A percentile compares a stretch with the other conserved stretches of the same genome.
Evolutionary conservation across 257 asterid genomes (phyloP).

Genomic region (Primulina tabacum): DNA sequence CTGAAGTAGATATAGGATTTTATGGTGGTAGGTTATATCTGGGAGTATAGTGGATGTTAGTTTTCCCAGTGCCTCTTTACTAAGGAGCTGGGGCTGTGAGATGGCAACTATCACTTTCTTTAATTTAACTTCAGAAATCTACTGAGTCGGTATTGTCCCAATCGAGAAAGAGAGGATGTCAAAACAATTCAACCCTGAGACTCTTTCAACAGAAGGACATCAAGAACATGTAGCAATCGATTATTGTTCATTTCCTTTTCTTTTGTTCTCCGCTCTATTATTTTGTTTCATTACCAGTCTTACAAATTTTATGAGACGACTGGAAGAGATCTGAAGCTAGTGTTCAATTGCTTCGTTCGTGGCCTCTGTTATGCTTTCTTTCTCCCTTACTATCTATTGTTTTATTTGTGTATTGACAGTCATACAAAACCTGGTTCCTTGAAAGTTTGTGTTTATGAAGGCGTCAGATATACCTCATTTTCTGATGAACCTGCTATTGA

Average conservation of each 20-base stretch:
- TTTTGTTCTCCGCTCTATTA: slow-evolving; percentile 1
- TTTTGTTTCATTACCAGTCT: slow-evolving; percentile 2
- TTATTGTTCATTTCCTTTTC: not conserved
- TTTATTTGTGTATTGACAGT: slow-evolving; percentile 45
- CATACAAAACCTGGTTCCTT: slow-evolving; percentile 77
- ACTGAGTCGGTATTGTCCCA: not conserved
- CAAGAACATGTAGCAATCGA: not conserved
- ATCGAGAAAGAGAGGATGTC: not conserved
- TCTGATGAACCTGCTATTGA: slow-evolving; percentile 51
- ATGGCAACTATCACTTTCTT: not conserved
- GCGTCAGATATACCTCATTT: slow-evolving; percentile 55
- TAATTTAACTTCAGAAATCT: not conserved
- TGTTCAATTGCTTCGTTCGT: slow-evolving; percentile 14
- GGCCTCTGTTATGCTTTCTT: slow-evolving; percentile 16
- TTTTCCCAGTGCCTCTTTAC: not conserved
- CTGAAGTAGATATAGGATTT: not conserved
- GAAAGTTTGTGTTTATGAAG: slow-evolving; percentile 72
- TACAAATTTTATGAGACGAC: not conserved
- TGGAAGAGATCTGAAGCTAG: not conserved
- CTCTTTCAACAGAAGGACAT: not conserved
- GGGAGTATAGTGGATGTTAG: too few species aligned
- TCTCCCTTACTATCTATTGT: slow-evolving; percentile 26
- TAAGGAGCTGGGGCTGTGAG: not conserved
- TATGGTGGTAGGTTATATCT: not conserved
- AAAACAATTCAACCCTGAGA: not conserved